Percentiles rank a stretch among this genome's conserved stretches.
Conservation (phyloP, 2,329 filamentous ascomycete species). For the Elsinoe perseae region DNA sequence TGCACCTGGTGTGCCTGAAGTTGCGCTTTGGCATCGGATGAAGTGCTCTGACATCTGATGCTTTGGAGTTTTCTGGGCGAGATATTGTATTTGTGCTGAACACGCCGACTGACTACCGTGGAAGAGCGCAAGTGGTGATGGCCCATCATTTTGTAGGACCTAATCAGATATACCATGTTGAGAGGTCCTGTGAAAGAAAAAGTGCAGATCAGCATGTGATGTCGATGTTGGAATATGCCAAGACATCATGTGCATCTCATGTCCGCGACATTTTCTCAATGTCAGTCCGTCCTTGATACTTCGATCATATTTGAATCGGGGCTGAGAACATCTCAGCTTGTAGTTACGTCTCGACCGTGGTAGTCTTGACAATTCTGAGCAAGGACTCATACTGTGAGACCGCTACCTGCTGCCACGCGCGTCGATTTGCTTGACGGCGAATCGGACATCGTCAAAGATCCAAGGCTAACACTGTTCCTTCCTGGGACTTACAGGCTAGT, state of each 20-base stretch:
- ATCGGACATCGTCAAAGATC: not conserved
- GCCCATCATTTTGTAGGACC: too few species aligned
- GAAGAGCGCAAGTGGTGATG: too few species aligned
- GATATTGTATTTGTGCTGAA: too few species aligned
- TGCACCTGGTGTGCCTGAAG: not conserved
- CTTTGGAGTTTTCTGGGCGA: too few species aligned
- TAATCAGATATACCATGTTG: too few species aligned
- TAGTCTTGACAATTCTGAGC: not conserved
- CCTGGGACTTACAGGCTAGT: not conserved
- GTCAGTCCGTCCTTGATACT: not conserved
- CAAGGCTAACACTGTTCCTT: constrained; percentile 4
- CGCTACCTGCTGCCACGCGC: constrained; percentile 4
- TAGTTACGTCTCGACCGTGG: not conserved
- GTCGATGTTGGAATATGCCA: not conserved
- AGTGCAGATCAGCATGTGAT: not conserved
- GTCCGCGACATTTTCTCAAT: not conserved
- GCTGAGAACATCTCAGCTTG: not conserved
- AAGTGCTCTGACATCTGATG: not conserved
- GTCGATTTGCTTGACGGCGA: not conserved
- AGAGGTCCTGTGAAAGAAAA: too few species aligned
- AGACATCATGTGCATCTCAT: not conserved
- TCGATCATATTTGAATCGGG: too few species aligned
- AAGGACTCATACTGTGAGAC: constrained; percentile 14
- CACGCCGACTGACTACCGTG: too few species aligned
- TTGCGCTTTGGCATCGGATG: not conserved